A percentile compares a stretch with the other conserved stretches of the same genome.
phyloP scores from a whole-genome alignment of 2,329 filamentous ascomycete species.

The Fusarium austroafricanum region DNA sequence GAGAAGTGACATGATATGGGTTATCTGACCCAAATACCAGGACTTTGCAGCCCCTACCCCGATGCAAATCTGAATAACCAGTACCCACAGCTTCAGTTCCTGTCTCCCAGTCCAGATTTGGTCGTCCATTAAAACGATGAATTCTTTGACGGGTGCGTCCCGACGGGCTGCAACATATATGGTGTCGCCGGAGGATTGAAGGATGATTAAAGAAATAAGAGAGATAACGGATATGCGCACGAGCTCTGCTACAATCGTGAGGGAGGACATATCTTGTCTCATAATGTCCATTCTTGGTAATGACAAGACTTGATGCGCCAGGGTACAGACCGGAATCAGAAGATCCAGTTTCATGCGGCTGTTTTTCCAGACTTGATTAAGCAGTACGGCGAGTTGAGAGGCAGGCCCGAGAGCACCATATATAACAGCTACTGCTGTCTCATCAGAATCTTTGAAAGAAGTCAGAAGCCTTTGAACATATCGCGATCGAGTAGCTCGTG shows the following conservation, averaged over 20 bases:
- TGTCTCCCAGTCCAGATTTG: slow-evolving; percentile 9
- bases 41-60: background rate
- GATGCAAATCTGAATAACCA: slow-evolving; percentile 21
- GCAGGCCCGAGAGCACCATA: background rate
- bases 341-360: slow-evolving; percentile 13
- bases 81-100: slow-evolving; percentile 25
- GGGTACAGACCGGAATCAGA: slow-evolving; percentile 19
- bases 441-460: background rate
- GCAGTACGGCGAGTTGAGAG: slow-evolving; percentile 1
- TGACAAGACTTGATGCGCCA: slow-evolving; percentile 25
- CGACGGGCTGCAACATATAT: slow-evolving; percentile 16
- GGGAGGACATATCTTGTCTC: background rate
- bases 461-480: background rate
- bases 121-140: background rate
- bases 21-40: slow-evolving; percentile 26
- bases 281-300: background rate
- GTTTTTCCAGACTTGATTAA: slow-evolving; percentile 14
- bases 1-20: background rate
- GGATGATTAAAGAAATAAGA: slow-evolving; percentile 11
- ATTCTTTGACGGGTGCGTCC: background rate
- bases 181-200: slow-evolving; percentile 26
- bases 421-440: background rate
- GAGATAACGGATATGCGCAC: slow-evolving; percentile 24
- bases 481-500: background rate
- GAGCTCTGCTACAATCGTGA: slow-evolving; percentile 18